These are phyloP conservation scores for Xylariaceae sp. DNA, from an alignment of 2,329 filamentous ascomycete genomes.

Conservation along the genomic window DNA sequence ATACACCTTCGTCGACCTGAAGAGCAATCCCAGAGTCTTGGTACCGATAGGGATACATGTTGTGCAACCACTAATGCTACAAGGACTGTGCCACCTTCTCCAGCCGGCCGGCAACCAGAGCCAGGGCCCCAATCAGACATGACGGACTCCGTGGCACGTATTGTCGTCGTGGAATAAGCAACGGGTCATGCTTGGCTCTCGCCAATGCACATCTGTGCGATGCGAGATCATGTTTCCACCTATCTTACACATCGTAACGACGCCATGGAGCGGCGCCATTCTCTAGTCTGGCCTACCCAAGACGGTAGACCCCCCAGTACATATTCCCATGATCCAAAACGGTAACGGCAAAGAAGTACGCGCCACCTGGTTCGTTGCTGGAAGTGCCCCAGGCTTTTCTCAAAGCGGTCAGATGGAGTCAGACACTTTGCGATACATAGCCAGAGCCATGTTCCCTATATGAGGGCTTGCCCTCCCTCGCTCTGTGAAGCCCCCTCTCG, in stretches of 20 bases:
- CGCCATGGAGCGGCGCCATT: constrained; percentile 5
- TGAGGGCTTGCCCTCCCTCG: constrained; percentile 6
- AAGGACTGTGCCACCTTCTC: too few species aligned
- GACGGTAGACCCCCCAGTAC: too few species aligned
- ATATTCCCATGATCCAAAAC: too few species aligned
- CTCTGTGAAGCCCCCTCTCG: neutral
- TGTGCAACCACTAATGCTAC: too few species aligned
- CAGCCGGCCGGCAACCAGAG: neutral
- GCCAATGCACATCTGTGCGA: neutral
- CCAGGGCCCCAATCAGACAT: neutral
- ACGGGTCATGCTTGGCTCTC: constrained; percentile 8
- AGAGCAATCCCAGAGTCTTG: too few species aligned
- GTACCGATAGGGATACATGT: too few species aligned
- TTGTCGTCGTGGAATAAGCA: constrained; percentile 12
- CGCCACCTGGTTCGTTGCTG: too few species aligned
- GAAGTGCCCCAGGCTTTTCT: neutral
- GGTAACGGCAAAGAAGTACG: too few species aligned
- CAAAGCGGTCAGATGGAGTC: neutral
- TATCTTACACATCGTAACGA: constrained; percentile 10
- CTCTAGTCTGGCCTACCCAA: neutral
- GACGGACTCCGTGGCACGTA: neutral
- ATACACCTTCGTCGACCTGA: too few species aligned
- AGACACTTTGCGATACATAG: neutral
- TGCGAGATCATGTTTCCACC: constrained; percentile 2
- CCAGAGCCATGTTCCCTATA: constrained; percentile 1